Percentiles rank a stretch among this genome's conserved stretches.
Evolutionary conservation across 2,329 filamentous ascomycete species (phyloP).

Genomic region (Madurella mycetomatis): DNA sequence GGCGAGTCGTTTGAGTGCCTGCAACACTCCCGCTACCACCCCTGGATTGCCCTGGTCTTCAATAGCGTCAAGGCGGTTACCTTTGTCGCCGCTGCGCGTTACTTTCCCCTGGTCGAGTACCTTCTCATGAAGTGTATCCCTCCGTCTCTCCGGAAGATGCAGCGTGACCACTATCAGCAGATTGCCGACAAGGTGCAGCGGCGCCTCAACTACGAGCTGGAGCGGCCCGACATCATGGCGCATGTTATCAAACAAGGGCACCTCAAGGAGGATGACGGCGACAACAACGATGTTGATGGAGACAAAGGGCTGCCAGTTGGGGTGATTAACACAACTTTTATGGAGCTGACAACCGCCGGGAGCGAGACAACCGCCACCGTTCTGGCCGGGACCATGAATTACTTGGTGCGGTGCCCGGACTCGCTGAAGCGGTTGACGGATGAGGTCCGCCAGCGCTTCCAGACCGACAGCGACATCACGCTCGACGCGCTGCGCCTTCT

Average conservation of each 20-base stretch:
- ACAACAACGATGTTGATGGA: neutral
- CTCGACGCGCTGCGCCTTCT: conserved; percentile 24
- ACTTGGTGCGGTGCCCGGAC: conserved; percentile 36
- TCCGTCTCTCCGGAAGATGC: conserved; percentile 9
- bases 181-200: conserved; percentile 16
- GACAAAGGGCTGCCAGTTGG: conserved; percentile 5
- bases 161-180: conserved; percentile 9
- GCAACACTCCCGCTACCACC: conserved; percentile 15
- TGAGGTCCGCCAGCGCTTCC: conserved; percentile 39
- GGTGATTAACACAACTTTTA: conserved; percentile 14
- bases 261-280: too few relatives aligned
- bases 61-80: conserved; percentile 9
- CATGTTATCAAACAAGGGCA: conserved; percentile 11
- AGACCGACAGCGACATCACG: conserved; percentile 29
- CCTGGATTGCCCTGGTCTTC: conserved; percentile 17
- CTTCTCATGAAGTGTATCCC: conserved; percentile 9
- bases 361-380: conserved; percentile 48
- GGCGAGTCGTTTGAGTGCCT: conserved; percentile 20
- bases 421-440: conserved; percentile 33
- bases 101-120: conserved; percentile 10
- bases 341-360: conserved; percentile 39
- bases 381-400: conserved; percentile 35
- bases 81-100: conserved; percentile 6
- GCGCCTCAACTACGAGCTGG: conserved; percentile 14
- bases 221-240: conserved; percentile 20